Percentiles rank a stretch among this genome's conserved stretches.
phyloP scores from a whole-genome alignment of 176 grass and related monocot genomes.

The Secale cereale region DNA sequence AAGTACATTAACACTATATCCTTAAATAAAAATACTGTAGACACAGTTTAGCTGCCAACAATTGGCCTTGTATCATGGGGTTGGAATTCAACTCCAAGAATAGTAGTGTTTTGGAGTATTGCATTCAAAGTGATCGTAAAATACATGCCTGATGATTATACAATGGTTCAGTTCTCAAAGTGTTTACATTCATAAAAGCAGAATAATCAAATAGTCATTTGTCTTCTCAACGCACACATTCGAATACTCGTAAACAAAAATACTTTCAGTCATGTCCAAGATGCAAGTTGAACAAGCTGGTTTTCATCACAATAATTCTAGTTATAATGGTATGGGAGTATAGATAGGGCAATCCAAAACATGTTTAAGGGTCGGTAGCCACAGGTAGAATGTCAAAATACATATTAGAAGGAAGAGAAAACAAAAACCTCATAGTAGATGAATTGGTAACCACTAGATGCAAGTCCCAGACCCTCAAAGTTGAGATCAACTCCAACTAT shows the following conservation, averaged over 20 bases:
- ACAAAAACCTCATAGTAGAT: conserved; percentile 75
- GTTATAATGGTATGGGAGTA: neutral
- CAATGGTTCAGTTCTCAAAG: neutral
- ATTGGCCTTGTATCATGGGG: neutral
- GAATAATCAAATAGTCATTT: neutral
- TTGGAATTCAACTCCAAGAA: neutral
- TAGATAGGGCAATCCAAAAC: neutral
- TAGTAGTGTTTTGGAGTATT: neutral
- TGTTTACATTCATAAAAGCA: neutral
- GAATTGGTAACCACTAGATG: conserved; percentile 44
- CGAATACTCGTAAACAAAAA: neutral
- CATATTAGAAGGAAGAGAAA: neutral
- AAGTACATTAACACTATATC: neutral
- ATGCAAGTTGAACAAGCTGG: neutral
- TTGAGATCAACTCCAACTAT: conserved; percentile 48
- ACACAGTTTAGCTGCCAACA: neutral
- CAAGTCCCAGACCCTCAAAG: conserved; percentile 44
- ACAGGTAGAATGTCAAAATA: neutral
- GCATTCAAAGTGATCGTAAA: neutral
- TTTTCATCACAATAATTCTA: neutral
- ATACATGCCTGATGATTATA: neutral
- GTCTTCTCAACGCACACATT: neutral
- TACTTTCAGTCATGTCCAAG: neutral
- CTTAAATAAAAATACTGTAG: neutral
- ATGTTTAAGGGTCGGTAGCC: neutral